A percentile compares a stretch with the other conserved stretches of the same genome.
Conservation (phyloP, 148 eudicot genomes). For the Vaccinium vitisidaea region DNA sequence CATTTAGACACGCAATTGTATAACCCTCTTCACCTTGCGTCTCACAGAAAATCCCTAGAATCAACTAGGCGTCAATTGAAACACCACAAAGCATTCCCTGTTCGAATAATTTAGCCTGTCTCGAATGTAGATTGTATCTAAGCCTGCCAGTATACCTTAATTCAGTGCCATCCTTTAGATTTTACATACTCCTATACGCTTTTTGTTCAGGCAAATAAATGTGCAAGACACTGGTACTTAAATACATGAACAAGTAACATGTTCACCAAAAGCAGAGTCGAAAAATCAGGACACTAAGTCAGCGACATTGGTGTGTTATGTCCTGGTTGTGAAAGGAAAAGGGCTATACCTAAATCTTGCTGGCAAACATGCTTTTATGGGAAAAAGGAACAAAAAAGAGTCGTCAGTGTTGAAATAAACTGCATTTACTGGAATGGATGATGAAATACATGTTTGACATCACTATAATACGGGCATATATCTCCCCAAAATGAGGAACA, state of each 20-base stretch:
- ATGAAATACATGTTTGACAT: background rate
- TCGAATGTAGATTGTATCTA: background rate
- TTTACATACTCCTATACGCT: background rate
- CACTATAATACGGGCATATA: background rate
- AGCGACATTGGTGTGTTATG: background rate
- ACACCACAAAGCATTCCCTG: background rate
- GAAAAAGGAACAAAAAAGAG: background rate
- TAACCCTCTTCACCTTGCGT: background rate
- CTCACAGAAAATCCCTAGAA: background rate
- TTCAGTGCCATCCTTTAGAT: background rate
- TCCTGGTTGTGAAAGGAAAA: background rate
- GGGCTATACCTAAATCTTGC: background rate
- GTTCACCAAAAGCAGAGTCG: background rate
- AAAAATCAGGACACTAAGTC: background rate
- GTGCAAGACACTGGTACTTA: background rate
- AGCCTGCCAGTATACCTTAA: background rate
- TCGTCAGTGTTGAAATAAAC: background rate
- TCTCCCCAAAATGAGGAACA: constrained; percentile 1
- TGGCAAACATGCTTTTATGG: background rate
- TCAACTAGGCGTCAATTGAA: background rate
- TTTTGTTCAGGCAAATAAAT: background rate
- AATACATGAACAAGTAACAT: background rate
- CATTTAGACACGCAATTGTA: background rate
- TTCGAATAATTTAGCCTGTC: background rate
- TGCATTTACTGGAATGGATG: background rate